Conservation (phyloP, 192 early-diverging fungal species). For the Chytriomyces confervae region DNA sequence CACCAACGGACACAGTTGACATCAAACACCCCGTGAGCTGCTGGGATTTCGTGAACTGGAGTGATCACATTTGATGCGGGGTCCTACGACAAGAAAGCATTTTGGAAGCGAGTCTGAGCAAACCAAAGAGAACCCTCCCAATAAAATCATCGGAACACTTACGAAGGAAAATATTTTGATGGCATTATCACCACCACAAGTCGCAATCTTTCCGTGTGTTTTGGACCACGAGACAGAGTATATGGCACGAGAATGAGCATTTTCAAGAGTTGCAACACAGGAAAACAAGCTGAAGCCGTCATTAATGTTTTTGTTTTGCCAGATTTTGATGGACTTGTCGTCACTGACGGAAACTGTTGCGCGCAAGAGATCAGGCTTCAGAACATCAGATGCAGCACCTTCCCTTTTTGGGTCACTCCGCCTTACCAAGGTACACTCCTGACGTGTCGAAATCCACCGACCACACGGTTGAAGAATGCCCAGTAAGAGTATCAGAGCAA, state of each 20-base stretch:
- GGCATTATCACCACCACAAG: slow-evolving; percentile 81
- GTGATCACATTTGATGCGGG: background rate
- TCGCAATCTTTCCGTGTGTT: slow-evolving; percentile 74
- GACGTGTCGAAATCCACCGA: slow-evolving; percentile 78
- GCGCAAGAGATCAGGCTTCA: background rate
- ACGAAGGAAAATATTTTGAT: slow-evolving; percentile 45
- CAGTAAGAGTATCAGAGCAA: slow-evolving; percentile 82
- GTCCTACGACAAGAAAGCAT: background rate
- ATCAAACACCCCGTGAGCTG: slow-evolving; percentile 86
- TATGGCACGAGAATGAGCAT: slow-evolving; percentile 83
- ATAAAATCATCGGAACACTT: slow-evolving; percentile 15
- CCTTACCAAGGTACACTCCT: slow-evolving; percentile 48
- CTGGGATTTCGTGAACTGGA: slow-evolving; percentile 7
- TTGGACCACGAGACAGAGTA: slow-evolving; percentile 93
- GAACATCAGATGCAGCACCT: background rate
- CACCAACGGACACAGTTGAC: slow-evolving; percentile 90
- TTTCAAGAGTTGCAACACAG: slow-evolving; percentile 68
- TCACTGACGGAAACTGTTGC: slow-evolving; percentile 80
- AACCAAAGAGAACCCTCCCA: background rate
- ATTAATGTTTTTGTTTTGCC: slow-evolving; percentile 53
- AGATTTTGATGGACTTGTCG: slow-evolving; percentile 83
- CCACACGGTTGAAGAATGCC: slow-evolving; percentile 94
- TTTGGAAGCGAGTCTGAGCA: background rate
- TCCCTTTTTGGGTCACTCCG: background rate
- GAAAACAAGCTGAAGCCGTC: slow-evolving; percentile 53